Percentiles rank a stretch among this genome's conserved stretches.
Evolutionary conservation across 805 yeast genomes (phyloP).

Genomic region (Candida palmyrensis): DNA sequence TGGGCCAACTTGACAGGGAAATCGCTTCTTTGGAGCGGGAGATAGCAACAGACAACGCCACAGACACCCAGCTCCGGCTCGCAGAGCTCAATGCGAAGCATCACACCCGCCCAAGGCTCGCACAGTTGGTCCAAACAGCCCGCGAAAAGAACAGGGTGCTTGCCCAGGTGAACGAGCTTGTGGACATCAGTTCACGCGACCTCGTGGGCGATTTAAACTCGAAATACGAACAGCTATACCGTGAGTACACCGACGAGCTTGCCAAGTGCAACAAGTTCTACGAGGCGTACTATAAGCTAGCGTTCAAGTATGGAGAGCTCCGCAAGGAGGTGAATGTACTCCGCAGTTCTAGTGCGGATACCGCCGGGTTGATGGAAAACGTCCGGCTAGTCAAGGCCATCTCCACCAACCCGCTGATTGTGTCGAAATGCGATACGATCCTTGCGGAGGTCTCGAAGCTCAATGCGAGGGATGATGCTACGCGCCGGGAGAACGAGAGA

Average conservation of each 20-base stretch:
- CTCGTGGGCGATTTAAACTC: conserved; percentile 6
- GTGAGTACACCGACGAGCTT: conserved; percentile 25
- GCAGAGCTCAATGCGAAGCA: conserved; percentile 1
- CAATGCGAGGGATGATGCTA: no score
- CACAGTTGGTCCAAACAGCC: no score
- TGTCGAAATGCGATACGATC: background rate
- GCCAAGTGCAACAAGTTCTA: conserved; percentile 21
- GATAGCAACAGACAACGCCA: background rate
- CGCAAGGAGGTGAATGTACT: conserved; percentile 7
- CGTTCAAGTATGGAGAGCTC: conserved; percentile 21
- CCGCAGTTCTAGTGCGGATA: background rate
- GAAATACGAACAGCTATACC: conserved; percentile 17
- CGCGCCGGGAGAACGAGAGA: no score
- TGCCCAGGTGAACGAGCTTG: conserved; percentile 15
- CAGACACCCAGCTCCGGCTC: background rate
- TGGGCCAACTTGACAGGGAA: background rate
- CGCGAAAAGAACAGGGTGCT: conserved; percentile 15
- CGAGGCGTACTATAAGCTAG: conserved; percentile 24
- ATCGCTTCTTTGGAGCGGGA: background rate
- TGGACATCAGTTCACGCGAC: conserved; percentile 12
- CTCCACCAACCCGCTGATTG: background rate
- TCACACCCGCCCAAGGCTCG: no score
- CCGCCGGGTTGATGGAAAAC: background rate
- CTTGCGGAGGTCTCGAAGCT: background rate
- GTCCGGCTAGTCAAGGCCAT: conserved; percentile 5